Evolutionary conservation across 2,329 filamentous ascomycete genomes (phyloP).

Genomic region (Aotearoamyces nothofagi): DNA sequence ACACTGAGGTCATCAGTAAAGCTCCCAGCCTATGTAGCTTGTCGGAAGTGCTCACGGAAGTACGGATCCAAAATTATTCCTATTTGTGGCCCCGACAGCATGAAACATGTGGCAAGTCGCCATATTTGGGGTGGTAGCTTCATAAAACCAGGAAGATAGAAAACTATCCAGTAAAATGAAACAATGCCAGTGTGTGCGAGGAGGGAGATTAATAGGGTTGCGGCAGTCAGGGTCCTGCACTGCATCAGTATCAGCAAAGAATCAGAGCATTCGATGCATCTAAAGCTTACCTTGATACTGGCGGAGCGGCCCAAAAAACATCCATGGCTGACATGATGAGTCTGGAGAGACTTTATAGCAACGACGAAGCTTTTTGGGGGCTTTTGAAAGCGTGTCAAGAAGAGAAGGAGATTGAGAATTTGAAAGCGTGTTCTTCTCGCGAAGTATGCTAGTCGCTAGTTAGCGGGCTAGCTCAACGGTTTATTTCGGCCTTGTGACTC

Average conservation of each 20-base stretch:
- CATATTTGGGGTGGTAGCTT: constrained; percentile 28
- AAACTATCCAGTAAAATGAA: constrained; percentile 31
- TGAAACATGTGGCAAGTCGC: constrained; percentile 21
- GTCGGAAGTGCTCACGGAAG: constrained; percentile 40
- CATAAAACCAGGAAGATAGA: constrained; percentile 31
- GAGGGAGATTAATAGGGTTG: constrained; percentile 42
- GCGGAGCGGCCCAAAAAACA: constrained; percentile 49
- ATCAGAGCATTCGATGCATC: constrained; percentile 5
- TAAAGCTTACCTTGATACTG: constrained; percentile 44
- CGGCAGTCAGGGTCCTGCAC: constrained; percentile 46
- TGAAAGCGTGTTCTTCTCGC: no score
- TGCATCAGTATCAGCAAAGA: constrained; percentile 28
- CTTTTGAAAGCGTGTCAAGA: no score
- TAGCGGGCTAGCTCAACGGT: no score
- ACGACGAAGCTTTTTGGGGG: no score
- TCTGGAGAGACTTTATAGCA: no score
- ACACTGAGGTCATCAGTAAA: constrained; percentile 32
- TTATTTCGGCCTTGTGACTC: no score
- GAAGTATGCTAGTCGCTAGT: no score
- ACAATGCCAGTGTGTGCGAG: constrained; percentile 39
- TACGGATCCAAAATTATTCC: constrained; percentile 53
- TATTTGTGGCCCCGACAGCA: constrained; percentile 19
- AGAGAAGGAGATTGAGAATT: no score
- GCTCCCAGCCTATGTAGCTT: constrained; percentile 7
- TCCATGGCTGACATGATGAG: constrained; percentile 41